These are phyloP conservation scores for Fusarium veterinarium DNA, from an alignment of 2,329 filamentous ascomycete species.

Conservation along the genomic window DNA sequence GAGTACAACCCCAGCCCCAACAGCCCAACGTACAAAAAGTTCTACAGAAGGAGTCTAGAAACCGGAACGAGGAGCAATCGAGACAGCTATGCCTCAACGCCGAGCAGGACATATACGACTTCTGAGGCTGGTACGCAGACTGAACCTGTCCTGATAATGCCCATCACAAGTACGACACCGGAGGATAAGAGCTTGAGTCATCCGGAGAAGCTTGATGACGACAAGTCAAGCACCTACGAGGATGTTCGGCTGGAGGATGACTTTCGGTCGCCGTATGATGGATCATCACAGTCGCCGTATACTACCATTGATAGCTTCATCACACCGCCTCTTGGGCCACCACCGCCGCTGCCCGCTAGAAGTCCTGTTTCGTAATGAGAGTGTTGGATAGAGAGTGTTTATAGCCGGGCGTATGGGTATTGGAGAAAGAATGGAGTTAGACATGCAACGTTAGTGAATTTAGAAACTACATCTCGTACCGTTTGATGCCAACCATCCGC, in stretches of 20 bases:
- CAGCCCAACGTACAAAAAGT: conserved; percentile 53
- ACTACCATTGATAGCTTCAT: background rate
- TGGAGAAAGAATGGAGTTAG: background rate
- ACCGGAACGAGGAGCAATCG: conserved; percentile 34
- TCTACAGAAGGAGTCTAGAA: conserved; percentile 47
- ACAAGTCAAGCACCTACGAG: conserved; percentile 29
- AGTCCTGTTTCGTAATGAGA: background rate
- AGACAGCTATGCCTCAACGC: conserved; percentile 33
- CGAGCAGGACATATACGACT: conserved; percentile 33
- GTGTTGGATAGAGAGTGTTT: background rate
- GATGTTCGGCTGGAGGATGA: conserved; percentile 15
- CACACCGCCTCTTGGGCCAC: conserved; percentile 10
- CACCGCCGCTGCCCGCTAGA: conserved; percentile 27
- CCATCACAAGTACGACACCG: background rate
- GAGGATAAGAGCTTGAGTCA: background rate
- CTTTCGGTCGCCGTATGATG: background rate
- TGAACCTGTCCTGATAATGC: conserved; percentile 32
- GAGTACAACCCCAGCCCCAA: conserved; percentile 52
- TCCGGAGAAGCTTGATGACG: background rate
- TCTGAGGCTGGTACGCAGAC: conserved; percentile 47
- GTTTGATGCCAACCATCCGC: background rate
- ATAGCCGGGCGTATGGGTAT: background rate
- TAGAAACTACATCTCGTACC: background rate
- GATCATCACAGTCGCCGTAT: background rate
- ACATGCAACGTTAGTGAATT: background rate